Conservation (phyloP, 306 rosid genomes). For the Corylus heterophylla region DNA sequence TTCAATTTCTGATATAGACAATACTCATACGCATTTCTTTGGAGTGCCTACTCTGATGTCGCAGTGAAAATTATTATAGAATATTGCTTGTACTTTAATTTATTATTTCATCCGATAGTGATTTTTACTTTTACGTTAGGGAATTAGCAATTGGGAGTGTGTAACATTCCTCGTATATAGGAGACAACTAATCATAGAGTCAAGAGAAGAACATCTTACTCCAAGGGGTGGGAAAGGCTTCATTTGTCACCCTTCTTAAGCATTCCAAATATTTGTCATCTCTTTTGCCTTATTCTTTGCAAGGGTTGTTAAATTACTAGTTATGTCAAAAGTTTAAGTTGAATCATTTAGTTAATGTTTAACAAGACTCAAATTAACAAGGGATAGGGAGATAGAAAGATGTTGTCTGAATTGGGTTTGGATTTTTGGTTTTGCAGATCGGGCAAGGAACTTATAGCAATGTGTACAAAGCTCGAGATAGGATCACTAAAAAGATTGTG, state of each 20-base stretch:
- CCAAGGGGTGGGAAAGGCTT: background rate
- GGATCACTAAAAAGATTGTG: constrained; percentile 55
- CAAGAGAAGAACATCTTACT: background rate
- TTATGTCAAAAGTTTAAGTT: too few relatives aligned
- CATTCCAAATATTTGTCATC: background rate
- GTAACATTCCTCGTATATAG: too few relatives aligned
- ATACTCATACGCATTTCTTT: too few relatives aligned
- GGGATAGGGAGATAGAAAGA: background rate
- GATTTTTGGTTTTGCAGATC: constrained; percentile 35
- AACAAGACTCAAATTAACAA: too few relatives aligned
- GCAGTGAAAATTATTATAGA: too few relatives aligned
- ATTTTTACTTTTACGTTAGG: too few relatives aligned
- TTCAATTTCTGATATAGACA: too few relatives aligned
- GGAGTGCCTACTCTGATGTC: too few relatives aligned
- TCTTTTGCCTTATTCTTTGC: background rate
- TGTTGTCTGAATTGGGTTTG: constrained; percentile 3
- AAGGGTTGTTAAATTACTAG: background rate
- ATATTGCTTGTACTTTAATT: too few relatives aligned
- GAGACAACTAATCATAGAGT: background rate
- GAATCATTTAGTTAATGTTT: too few relatives aligned
- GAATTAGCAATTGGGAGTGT: too few relatives aligned
- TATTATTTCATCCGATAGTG: too few relatives aligned
- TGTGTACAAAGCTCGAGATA: constrained; percentile 75
- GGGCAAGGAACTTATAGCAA: constrained; percentile 86
- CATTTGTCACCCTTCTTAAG: background rate